phyloP scores from a whole-genome alignment of 2,329 filamentous ascomycete genomes.

The Fusarium sterilihyphosum region DNA sequence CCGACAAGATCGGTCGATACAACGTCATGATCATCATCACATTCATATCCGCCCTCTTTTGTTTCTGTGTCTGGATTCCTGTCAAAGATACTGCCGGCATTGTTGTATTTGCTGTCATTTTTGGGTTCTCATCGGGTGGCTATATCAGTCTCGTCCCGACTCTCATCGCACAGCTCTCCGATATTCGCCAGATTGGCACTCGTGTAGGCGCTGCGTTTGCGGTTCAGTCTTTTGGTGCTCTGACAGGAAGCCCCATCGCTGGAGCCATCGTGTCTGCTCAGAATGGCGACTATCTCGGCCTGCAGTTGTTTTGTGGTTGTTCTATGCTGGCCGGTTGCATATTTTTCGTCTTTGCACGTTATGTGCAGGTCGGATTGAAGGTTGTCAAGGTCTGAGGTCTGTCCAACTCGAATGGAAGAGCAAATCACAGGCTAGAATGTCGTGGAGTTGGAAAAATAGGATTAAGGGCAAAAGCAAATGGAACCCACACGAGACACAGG shows the following conservation, averaged over 20 bases:
- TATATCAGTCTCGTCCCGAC: conserved; percentile 72
- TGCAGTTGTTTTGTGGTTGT: conserved; percentile 74
- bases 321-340: conserved; percentile 50
- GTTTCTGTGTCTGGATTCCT: conserved; percentile 60
- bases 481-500: background rate
- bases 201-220: conserved; percentile 73
- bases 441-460: background rate
- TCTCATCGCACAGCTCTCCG: conserved; percentile 75
- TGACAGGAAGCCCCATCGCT: conserved; percentile 75
- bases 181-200: conserved; percentile 75
- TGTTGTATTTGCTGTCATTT: conserved; percentile 72
- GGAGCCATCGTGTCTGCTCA: conserved; percentile 66
- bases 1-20: conserved; percentile 57
- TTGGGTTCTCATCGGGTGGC: conserved; percentile 75
- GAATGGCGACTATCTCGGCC: conserved; percentile 63
- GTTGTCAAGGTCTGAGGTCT: conserved; percentile 46
- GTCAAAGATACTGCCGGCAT: conserved; percentile 64
- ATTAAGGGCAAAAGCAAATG: background rate
- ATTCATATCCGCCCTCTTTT: conserved; percentile 57
- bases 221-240: conserved; percentile 68
- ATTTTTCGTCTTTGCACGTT: conserved; percentile 46
- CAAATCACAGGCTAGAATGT: background rate
- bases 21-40: conserved; percentile 64
- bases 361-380: conserved; percentile 50
- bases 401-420: background rate